Conservation (phyloP, 2,329 filamentous ascomycete species). For the Lachnellula arida region DNA sequence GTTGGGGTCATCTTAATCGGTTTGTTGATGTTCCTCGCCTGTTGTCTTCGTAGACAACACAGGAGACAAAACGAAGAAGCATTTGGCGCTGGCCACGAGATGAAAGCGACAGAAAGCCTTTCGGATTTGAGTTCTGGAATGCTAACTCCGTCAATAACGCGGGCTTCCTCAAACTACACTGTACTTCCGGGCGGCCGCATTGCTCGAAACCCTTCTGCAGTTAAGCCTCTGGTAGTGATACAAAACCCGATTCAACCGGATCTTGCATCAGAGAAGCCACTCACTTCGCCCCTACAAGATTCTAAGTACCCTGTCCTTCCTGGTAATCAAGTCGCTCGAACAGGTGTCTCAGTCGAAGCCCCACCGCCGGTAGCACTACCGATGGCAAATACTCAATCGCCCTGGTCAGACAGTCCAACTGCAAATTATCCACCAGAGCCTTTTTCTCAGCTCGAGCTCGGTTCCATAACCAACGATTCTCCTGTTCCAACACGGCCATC, state of each 20-base stretch:
- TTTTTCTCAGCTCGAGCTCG: too few species aligned
- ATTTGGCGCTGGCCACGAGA: background rate
- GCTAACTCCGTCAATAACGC: background rate
- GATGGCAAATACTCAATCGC: too few species aligned
- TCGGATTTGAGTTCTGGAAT: background rate
- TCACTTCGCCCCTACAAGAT: background rate
- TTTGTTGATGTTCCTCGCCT: background rate
- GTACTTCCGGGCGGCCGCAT: background rate
- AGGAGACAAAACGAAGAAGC: background rate
- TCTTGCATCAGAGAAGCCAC: background rate
- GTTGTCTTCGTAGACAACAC: background rate
- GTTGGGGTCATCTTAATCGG: background rate
- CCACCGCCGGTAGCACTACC: background rate
- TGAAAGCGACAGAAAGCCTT: background rate
- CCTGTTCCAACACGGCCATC: too few species aligned
- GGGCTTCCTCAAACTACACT: background rate
- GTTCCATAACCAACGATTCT: too few species aligned
- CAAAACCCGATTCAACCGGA: background rate
- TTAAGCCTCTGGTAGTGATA: background rate
- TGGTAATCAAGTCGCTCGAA: background rate
- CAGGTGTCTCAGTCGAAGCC: background rate
- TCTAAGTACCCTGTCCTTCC: background rate
- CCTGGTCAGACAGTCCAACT: too few species aligned
- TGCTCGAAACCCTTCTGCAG: background rate
- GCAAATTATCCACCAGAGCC: too few species aligned